Evolutionary conservation across 148 eudicot genomes (phyloP).

Genomic region (Vaccinium darrowii): DNA sequence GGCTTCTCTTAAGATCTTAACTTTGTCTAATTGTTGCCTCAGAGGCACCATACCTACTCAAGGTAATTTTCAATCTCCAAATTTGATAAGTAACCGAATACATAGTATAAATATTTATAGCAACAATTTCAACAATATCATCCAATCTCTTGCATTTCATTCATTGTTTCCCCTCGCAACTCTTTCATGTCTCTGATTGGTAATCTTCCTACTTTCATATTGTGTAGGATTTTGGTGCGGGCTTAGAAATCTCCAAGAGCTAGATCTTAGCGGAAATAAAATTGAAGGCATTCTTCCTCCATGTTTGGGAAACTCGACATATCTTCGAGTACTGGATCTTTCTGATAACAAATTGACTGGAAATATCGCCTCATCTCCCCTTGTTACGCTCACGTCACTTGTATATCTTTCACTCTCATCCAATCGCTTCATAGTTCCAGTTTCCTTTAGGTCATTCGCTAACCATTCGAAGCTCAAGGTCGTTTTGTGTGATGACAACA

Average conservation of each 20-base stretch:
- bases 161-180: not conserved
- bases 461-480: constrained; percentile 15
- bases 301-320: too few relatives aligned
- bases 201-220: too few relatives aligned
- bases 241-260: too few relatives aligned
- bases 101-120: too few relatives aligned
- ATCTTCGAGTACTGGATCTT: not conserved
- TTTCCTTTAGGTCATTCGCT: constrained; percentile 4
- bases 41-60: not conserved
- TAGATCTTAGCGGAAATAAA: not conserved
- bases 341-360: not conserved
- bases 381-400: not conserved
- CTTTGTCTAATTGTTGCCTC: not conserved
- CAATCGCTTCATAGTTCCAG: not conserved
- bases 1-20: not conserved
- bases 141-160: not conserved
- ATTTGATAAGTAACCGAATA: too few relatives aligned
- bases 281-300: too few relatives aligned
- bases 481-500: not conserved
- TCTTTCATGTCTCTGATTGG: too few relatives aligned
- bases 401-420: not conserved
- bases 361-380: not conserved
- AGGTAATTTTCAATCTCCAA: not conserved
- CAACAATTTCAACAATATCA: too few relatives aligned
- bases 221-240: not conserved